Base-by-base conservation (phyloP, 1,139 yeast genomes). In the Pichia cactophila region DNA sequence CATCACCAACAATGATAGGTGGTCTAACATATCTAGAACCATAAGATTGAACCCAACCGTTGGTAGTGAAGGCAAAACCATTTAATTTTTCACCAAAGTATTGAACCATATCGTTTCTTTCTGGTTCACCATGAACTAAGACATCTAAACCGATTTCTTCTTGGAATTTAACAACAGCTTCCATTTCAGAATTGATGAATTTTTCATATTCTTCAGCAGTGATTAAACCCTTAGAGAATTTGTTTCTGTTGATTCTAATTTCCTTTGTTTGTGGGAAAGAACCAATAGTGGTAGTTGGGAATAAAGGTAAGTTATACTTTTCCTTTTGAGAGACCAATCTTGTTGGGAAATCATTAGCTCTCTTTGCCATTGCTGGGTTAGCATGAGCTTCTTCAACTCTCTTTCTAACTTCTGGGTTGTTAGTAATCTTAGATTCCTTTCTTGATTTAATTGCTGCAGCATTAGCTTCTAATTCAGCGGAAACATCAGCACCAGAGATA, bases 11-110 rank as follows among this genome's bases (percentile, higher is more conserved):
- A 73, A 92, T 83, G 68, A 92, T 86, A 66, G 98, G 98, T 71
- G 98, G 98, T 81, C 98, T 89, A 64, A 92, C 98, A 75, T 92
- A 92, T 80, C 98, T 87, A 61, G 98, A 90, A 80, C 98, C 98
- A 74, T 90, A 92, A 62, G 98, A 92, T 81, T 92, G 98, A 64
- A 92, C 98, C 98, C 98, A 92, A 76, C 98, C 98, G 81, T 88
- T 88, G 65, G 87, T 79, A 74, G 98, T 92, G 82, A 92, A 92
- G 62, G 95, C 96, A 72, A 86, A 92, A 72, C 98, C 98, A 70
- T 87, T 86, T 71, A 92, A 80, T 80, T 88, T 89, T 79, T 92
- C 98, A 80, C 98, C 98, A 62, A 92, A 92, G 84, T 92, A 92
- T 80, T 92, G 98, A 68, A 92, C 98, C 98, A 92, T 92, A 79